Evolutionary conservation across 1,284 basidiomycete genomes (phyloP).

Genomic region (Polyporus tsugae): DNA sequence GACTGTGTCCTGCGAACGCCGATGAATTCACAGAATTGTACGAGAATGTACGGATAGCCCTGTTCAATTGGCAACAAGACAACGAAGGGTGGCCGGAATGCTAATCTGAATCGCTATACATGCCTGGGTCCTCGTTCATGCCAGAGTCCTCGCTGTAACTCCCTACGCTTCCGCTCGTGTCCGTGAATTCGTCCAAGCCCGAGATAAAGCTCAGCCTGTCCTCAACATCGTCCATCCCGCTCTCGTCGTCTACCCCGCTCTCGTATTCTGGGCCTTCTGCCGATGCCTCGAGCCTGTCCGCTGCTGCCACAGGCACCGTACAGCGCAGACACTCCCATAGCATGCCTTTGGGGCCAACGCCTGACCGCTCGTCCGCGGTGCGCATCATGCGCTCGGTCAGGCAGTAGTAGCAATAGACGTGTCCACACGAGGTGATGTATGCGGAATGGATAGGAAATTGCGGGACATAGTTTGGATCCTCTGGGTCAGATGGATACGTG

Average conservation of each 20-base stretch:
- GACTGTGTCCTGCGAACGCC: no score
- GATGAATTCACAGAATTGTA: neutral
- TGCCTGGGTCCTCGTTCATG: slow-evolving; percentile 6
- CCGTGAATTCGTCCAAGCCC: slow-evolving; percentile 41
- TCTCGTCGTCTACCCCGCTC: slow-evolving; percentile 38
- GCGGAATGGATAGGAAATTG: slow-evolving; percentile 73
- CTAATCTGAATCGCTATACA: slow-evolving; percentile 34
- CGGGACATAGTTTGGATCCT: slow-evolving; percentile 52
- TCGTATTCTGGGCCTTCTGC: slow-evolving; percentile 43
- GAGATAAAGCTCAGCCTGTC: slow-evolving; percentile 36
- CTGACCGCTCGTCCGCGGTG: slow-evolving; percentile 69
- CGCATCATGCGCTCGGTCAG: slow-evolving; percentile 83
- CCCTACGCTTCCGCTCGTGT: slow-evolving; percentile 43
- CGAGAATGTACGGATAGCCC: neutral
- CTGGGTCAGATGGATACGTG: slow-evolving; percentile 18
- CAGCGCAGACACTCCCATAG: slow-evolving; percentile 87
- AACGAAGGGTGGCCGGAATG: no score
- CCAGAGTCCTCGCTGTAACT: slow-evolving; percentile 51
- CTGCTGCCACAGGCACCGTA: slow-evolving; percentile 61
- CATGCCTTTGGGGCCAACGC: slow-evolving; percentile 46
- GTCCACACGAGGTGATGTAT: slow-evolving; percentile 80
- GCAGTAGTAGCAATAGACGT: slow-evolving; percentile 90
- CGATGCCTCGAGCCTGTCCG: slow-evolving; percentile 57
- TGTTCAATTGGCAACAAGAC: neutral
- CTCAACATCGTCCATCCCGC: slow-evolving; percentile 20